A percentile compares a stretch with the other conserved stretches of the same genome.
Conservation (phyloP, 495 filamentous ascomycete genomes). For the Penicillium arizonense region DNA sequence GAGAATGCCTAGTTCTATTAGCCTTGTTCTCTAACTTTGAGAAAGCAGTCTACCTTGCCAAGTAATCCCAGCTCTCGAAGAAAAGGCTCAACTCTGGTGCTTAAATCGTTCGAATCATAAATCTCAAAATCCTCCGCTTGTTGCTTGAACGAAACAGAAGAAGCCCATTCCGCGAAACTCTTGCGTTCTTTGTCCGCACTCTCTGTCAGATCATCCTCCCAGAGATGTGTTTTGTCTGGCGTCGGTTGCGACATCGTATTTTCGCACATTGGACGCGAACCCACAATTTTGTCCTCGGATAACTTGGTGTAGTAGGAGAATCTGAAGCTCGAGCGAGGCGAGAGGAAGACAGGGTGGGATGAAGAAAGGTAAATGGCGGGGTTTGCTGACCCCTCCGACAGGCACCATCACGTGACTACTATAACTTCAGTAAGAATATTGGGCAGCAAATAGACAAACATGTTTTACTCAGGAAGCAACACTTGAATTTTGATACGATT, state of each 20-base stretch:
- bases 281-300: too few relatives aligned
- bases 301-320: too few relatives aligned
- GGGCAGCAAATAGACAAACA: too few relatives aligned
- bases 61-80: background rate
- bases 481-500: too few relatives aligned
- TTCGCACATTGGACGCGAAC: too few relatives aligned
- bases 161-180: background rate
- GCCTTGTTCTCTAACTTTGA: background rate
- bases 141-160: background rate
- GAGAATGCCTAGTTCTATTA: background rate
- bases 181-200: background rate
- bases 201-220: background rate
- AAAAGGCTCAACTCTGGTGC: background rate
- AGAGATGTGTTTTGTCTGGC: background rate
- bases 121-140: background rate
- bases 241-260: background rate
- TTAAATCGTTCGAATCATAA: background rate
- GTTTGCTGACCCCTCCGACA: too few relatives aligned
- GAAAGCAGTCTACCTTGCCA: background rate
- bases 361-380: too few relatives aligned
- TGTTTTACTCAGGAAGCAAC: too few relatives aligned
- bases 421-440: too few relatives aligned
- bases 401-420: too few relatives aligned
- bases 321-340: too few relatives aligned
- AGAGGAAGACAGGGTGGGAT: too few relatives aligned